Conservation (phyloP, 192 early-diverging fungal species). For the Physocladia obscura region DNA sequence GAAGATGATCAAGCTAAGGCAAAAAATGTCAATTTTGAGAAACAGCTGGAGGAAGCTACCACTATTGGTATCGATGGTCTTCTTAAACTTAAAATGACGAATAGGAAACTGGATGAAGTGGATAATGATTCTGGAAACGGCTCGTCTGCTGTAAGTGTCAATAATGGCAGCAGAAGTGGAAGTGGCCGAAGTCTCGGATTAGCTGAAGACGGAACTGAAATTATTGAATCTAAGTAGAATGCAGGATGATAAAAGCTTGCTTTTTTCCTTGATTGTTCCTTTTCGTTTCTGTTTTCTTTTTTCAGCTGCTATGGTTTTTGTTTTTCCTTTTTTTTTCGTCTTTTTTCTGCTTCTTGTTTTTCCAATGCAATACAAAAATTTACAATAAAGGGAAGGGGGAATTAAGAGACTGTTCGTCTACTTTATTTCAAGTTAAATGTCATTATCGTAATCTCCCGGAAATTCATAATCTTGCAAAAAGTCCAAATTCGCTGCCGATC, state of each 20-base stretch:
- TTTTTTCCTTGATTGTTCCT: background rate
- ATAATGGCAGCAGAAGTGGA: conserved; percentile 24
- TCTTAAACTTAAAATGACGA: conserved; percentile 10
- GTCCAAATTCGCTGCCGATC: too few species aligned
- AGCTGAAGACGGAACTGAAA: conserved; percentile 22
- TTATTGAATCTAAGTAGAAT: conserved; percentile 6
- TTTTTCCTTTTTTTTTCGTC: too few species aligned
- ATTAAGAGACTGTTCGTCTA: too few species aligned
- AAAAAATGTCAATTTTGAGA: background rate
- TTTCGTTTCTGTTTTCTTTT: background rate
- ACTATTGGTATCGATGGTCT: conserved; percentile 14
- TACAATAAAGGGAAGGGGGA: too few species aligned
- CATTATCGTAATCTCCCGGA: too few species aligned
- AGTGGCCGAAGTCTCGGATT: conserved; percentile 31
- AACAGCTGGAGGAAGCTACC: background rate
- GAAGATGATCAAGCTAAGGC: conserved; percentile 28
- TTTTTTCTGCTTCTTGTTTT: too few species aligned
- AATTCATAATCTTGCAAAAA: too few species aligned
- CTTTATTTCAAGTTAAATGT: too few species aligned
- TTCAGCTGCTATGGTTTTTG: too few species aligned
- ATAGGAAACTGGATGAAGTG: conserved; percentile 9
- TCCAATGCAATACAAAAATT: too few species aligned
- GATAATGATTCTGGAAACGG: conserved; percentile 32
- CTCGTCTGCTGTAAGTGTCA: conserved; percentile 19
- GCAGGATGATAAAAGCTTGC: background rate